These are phyloP conservation scores for Sarocladium kiliense DNA, from an alignment of 2,329 filamentous ascomycete genomes.

Conservation along the genomic window DNA sequence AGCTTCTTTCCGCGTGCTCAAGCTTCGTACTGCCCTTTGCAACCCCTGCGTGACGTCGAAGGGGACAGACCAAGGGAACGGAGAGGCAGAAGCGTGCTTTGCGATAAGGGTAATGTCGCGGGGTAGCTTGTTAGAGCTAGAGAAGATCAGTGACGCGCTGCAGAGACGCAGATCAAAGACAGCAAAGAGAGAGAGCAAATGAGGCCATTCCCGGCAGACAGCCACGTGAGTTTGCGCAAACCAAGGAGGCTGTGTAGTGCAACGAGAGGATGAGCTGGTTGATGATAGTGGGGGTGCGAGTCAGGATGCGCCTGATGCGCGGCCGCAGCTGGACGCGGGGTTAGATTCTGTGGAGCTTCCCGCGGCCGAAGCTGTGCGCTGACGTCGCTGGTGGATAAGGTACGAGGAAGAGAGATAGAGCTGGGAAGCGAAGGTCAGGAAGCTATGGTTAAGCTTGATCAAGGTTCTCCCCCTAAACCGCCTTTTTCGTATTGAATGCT, in stretches of 20 bases:
- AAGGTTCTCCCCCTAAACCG: background rate
- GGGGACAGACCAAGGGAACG: no score
- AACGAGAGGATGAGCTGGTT: background rate
- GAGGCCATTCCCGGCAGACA: background rate
- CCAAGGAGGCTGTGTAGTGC: background rate
- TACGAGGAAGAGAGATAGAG: background rate
- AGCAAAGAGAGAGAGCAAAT: background rate
- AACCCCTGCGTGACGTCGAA: no score
- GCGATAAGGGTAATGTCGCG: background rate
- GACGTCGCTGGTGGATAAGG: background rate
- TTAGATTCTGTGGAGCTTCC: background rate
- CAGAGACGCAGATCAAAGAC: background rate
- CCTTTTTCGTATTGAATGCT: slow-evolving; percentile 3
- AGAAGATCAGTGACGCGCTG: background rate
- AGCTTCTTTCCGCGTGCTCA: no score
- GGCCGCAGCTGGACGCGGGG: background rate
- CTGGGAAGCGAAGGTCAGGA: no score
- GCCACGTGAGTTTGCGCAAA: background rate
- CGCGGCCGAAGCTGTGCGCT: background rate
- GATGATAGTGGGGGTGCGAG: background rate
- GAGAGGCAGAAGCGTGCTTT: background rate
- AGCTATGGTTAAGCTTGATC: background rate
- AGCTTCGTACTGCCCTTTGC: no score
- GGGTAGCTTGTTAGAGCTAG: background rate
- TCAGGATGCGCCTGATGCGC: background rate